These are phyloP conservation scores for Chiua sp. DNA, from an alignment of 1,284 basidiomycete genomes.

Conservation along the genomic window DNA sequence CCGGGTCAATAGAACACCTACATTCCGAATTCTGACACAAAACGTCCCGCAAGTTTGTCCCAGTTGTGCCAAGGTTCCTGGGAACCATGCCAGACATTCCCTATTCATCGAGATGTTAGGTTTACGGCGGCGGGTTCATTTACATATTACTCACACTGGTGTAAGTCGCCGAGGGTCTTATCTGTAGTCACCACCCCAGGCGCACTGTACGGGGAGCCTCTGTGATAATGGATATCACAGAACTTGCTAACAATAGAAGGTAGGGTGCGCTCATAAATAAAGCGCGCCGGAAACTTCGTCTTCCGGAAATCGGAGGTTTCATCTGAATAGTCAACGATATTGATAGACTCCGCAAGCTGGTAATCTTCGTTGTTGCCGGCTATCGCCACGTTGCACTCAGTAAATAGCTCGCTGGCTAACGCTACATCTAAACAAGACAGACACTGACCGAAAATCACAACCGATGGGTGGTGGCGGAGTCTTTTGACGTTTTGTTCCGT, in stretches of 20 bases:
- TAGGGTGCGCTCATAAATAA: slow-evolving; percentile 86
- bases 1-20: slow-evolving; percentile 39
- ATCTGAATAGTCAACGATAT: slow-evolving; percentile 84
- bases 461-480: slow-evolving; percentile 75
- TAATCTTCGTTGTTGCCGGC: slow-evolving; percentile 95
- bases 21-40: slow-evolving; percentile 92
- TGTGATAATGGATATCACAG: slow-evolving; percentile 80
- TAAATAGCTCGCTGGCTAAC: not conserved
- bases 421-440: not conserved
- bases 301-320: slow-evolving; percentile 82
- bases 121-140: not conserved
- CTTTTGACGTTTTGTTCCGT: slow-evolving; percentile 77
- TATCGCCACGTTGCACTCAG: slow-evolving; percentile 30
- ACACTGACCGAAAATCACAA: slow-evolving; percentile 80
- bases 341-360: slow-evolving; percentile 77
- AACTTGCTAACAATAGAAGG: slow-evolving; percentile 72
- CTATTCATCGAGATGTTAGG: slow-evolving; percentile 38
- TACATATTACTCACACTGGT: slow-evolving; percentile 67
- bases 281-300: slow-evolving; percentile 83
- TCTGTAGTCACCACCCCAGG: slow-evolving; percentile 77
- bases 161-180: slow-evolving; percentile 80
- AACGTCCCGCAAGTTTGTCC: slow-evolving; percentile 84
- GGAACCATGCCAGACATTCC: slow-evolving; percentile 91
- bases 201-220: slow-evolving; percentile 86
- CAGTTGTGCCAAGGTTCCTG: slow-evolving; percentile 93